phyloP scores from a whole-genome alignment of 306 rosid species.

The Cicer bijugum region DNA sequence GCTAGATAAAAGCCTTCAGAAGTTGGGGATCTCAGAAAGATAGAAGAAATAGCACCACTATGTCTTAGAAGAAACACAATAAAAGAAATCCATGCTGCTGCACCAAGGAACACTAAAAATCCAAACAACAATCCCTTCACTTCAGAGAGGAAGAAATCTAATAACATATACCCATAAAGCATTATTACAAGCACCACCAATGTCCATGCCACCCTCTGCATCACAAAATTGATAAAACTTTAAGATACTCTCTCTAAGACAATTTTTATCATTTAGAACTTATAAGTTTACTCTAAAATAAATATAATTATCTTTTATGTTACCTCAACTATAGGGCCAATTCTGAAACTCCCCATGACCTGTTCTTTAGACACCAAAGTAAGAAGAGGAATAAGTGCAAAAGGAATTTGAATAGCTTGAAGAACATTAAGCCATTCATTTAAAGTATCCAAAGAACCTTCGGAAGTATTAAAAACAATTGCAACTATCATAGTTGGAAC shows the following conservation, averaged over 20 bases:
- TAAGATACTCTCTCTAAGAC: neutral
- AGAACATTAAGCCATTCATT: conserved; percentile 87
- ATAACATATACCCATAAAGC: conserved; percentile 55
- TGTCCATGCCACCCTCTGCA: conserved; percentile 56
- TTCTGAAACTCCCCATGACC: conserved; percentile 76
- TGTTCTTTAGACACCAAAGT: conserved; percentile 75
- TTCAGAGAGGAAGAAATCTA: conserved; percentile 56
- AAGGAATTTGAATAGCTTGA: conserved; percentile 66
- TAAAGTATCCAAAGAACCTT: conserved; percentile 68
- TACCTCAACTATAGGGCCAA: conserved; percentile 67
- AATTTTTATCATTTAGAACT: neutral
- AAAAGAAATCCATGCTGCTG: conserved; percentile 51
- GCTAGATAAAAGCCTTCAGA: conserved; percentile 51
- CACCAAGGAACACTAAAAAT: conserved; percentile 46
- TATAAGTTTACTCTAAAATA: neutral
- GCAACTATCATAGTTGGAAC: conserved; percentile 76
- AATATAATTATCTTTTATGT: neutral
- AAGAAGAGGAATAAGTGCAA: conserved; percentile 83
- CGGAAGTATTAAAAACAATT: conserved; percentile 66
- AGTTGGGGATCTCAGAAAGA: conserved; percentile 42
- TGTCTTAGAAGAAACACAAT: conserved; percentile 51
- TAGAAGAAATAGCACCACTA: conserved; percentile 53
- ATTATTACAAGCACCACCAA: conserved; percentile 52
- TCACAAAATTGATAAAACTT: conserved; percentile 20
- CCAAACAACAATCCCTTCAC: conserved; percentile 52